Evolutionary conservation across 306 rosid genomes (phyloP).

Genomic region (Cajanus cajan): DNA sequence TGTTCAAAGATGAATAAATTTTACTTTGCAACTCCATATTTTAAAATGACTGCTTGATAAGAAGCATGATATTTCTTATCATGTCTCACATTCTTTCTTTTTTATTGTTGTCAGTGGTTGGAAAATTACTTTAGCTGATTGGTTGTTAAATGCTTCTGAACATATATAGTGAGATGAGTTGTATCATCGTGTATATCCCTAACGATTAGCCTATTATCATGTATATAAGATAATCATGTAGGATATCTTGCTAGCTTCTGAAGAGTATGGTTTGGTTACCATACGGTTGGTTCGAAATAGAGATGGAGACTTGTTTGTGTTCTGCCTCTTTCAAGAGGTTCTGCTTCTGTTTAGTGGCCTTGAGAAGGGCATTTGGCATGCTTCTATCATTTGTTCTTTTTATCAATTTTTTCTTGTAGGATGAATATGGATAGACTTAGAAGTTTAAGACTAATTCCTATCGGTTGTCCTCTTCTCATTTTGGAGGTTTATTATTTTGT

Average conservation of each 20-base stretch:
- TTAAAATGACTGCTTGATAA: not conserved
- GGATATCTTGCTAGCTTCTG: too few species aligned
- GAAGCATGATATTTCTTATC: not conserved
- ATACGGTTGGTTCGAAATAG: not conserved
- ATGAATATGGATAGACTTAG: slow-evolving; percentile 36
- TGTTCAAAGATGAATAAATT: slow-evolving; percentile 3
- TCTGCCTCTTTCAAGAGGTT: not conserved
- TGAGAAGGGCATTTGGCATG: not conserved
- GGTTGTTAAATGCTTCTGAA: not conserved
- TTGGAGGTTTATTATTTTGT: slow-evolving; percentile 24
- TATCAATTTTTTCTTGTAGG: not conserved
- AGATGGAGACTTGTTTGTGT: not conserved
- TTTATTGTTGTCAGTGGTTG: not conserved
- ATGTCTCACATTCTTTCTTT: not conserved
- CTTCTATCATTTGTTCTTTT: slow-evolving; percentile 13
- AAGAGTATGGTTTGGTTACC: not conserved
- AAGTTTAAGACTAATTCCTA: slow-evolving; percentile 31
- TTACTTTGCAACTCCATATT: not conserved
- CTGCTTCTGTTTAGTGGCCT: not conserved
- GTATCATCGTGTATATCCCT: too few species aligned
- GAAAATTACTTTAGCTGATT: not conserved
- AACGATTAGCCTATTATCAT: too few species aligned
- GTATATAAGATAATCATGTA: too few species aligned
- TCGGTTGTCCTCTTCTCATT: slow-evolving; percentile 31
- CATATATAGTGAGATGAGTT: not conserved